These are phyloP conservation scores for Ehretia macrophylla DNA, from an alignment of 257 asterid species.

Conservation along the genomic window DNA sequence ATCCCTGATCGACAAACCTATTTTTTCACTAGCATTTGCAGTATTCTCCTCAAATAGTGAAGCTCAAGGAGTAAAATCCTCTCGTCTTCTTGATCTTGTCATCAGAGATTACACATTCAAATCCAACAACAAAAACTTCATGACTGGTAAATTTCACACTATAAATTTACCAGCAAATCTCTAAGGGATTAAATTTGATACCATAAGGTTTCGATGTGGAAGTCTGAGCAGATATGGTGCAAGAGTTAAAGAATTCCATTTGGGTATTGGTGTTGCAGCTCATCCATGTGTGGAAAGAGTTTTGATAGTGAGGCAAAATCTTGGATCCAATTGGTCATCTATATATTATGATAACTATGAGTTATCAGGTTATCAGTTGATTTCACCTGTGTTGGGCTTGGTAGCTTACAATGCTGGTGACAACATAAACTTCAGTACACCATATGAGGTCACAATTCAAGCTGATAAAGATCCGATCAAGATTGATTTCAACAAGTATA, in stretches of 20 bases:
- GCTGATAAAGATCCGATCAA: no score
- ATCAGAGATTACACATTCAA: no score
- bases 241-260: slow-evolving; percentile 41
- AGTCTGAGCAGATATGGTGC: slow-evolving; percentile 77
- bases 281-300: slow-evolving; percentile 58
- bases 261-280: slow-evolving; percentile 34
- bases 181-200: slow-evolving; percentile 50
- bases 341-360: slow-evolving; percentile 53
- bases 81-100: slow-evolving; percentile 57
- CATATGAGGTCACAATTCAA: slow-evolving; percentile 47
- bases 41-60: slow-evolving; percentile 14
- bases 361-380: slow-evolving; percentile 58
- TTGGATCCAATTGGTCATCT: slow-evolving; percentile 69
- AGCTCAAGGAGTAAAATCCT: slow-evolving; percentile 53
- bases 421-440: slow-evolving; percentile 20
- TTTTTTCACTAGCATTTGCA: slow-evolving; percentile 29
- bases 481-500: slow-evolving; percentile 21
- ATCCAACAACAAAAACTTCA: no score
- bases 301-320: slow-evolving; percentile 47
- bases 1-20: no score
- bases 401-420: slow-evolving; percentile 47
- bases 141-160: no score
- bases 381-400: slow-evolving; percentile 63
- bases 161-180: no score
- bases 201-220: slow-evolving; percentile 64